Evolutionary conservation across 306 rosid species (phyloP).

Genomic region (Sechiopsis laciniata): DNA sequence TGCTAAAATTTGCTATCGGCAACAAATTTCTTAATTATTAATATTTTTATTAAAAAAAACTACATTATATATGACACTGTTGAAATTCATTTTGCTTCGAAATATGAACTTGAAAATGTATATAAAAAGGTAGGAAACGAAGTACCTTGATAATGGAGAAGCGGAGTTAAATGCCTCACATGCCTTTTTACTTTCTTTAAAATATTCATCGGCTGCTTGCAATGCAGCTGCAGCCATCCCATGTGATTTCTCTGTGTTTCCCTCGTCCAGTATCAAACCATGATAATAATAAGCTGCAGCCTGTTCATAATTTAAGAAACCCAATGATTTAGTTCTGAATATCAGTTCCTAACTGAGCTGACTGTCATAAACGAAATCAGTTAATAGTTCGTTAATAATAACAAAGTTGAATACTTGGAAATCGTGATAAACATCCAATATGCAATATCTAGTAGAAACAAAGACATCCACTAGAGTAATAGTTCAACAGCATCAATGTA

Average conservation of each 20-base stretch:
- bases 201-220: conserved; percentile 94
- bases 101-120: too few relatives aligned
- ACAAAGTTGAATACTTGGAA: too few relatives aligned
- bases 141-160: conserved; percentile 76
- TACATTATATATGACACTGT: neutral
- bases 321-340: conserved; percentile 22
- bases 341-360: neutral
- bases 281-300: conserved; percentile 98
- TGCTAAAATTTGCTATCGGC: too few relatives aligned
- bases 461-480: too few relatives aligned
- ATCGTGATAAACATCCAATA: too few relatives aligned
- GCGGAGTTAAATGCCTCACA: conserved; percentile 64
- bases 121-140: neutral
- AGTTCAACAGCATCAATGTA: too few relatives aligned
- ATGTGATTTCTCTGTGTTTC: conserved; percentile 90
- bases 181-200: conserved; percentile 87
- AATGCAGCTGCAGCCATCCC: conserved; percentile 99
- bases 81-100: neutral
- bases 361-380: too few relatives aligned
- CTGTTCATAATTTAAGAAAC: conserved; percentile 39
- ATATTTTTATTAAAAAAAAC: too few relatives aligned
- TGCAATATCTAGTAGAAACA: too few relatives aligned
- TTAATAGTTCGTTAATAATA: too few relatives aligned
- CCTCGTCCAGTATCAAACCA: conserved; percentile 95
- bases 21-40: too few relatives aligned